phyloP scores from a whole-genome alignment of 768 basidiomycete genomes.

The Hericium alpestre region DNA sequence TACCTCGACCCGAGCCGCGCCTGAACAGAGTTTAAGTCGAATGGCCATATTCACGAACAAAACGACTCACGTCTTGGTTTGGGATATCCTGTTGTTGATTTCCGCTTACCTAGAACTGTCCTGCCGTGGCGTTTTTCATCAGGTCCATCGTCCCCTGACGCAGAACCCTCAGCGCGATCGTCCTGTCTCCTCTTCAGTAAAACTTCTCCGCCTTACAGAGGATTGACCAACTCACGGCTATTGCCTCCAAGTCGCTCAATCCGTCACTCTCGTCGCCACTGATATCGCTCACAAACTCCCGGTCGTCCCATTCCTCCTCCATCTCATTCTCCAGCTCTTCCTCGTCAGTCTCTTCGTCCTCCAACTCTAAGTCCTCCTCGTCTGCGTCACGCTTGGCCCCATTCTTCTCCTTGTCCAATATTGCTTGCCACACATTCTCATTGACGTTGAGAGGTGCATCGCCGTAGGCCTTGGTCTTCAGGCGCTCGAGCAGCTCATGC shows the following conservation, averaged over 20 bases:
- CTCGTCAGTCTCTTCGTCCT: slow-evolving; percentile 28
- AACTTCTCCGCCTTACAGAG: neutral
- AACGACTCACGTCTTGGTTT: slow-evolving; percentile 20
- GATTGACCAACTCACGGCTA: slow-evolving; percentile 35
- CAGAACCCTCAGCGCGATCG: neutral
- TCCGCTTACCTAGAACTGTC: slow-evolving; percentile 57
- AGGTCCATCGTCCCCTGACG: slow-evolving; percentile 28
- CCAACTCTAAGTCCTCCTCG: slow-evolving; percentile 27
- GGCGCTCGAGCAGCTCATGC: slow-evolving; percentile 89
- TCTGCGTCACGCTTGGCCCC: slow-evolving; percentile 33
- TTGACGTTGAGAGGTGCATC: slow-evolving; percentile 97
- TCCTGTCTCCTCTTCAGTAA: neutral
- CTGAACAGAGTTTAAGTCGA: slow-evolving; percentile 22
- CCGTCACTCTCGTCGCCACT: slow-evolving; percentile 51
- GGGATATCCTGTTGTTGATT: slow-evolving; percentile 32
- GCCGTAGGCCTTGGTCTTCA: slow-evolving; percentile 95
- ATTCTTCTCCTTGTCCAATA: slow-evolving; percentile 68
- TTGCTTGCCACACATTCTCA: slow-evolving; percentile 89
- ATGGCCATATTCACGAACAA: neutral
- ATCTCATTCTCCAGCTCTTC: slow-evolving; percentile 36
- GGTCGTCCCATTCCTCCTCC: slow-evolving; percentile 47
- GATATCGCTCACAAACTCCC: slow-evolving; percentile 68
- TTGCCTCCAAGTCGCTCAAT: slow-evolving; percentile 61
- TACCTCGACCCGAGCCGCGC: slow-evolving; percentile 79
- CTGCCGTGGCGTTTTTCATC: slow-evolving; percentile 27